Evolutionary conservation across 2,329 filamentous ascomycete species (phyloP).

Genomic region (Xylariaceae sp.): DNA sequence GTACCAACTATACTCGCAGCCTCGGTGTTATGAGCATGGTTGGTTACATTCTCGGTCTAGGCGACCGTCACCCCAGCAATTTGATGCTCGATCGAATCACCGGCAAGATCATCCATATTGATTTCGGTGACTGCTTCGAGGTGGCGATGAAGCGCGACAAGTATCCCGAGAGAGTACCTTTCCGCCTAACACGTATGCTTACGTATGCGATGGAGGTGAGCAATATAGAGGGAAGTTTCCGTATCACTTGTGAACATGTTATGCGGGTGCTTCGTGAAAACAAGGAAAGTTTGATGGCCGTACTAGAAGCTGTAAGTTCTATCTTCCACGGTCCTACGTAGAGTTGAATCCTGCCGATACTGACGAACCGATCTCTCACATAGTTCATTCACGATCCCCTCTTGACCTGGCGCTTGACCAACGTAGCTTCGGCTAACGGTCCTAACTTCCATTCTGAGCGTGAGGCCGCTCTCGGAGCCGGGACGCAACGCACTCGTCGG

Average conservation of each 20-base stretch:
- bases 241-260: conserved; percentile 96
- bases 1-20: conserved; percentile 98
- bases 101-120: conserved; percentile 97
- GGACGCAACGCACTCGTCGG: conserved; percentile 62
- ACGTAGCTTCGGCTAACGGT: conserved; percentile 66
- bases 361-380: conserved; percentile 23
- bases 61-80: conserved; percentile 96
- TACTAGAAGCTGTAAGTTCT: conserved; percentile 87
- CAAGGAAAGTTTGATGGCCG: conserved; percentile 98
- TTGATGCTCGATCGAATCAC: conserved; percentile 96
- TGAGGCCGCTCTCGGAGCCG: conserved; percentile 59
- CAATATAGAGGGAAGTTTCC: conserved; percentile 98
- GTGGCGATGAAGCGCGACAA: conserved; percentile 99
- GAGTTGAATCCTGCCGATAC: conserved; percentile 5
- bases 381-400: conserved; percentile 99
- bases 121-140: conserved; percentile 99
- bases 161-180: conserved; percentile 95
- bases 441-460: conserved; percentile 71
- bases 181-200: conserved; percentile 97
- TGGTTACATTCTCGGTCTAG: conserved; percentile 97
- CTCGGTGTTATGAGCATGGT: conserved; percentile 99
- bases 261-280: conserved; percentile 97
- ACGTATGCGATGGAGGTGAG: conserved; percentile 99
- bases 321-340: not conserved
- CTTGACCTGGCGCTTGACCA: conserved; percentile 90